A percentile compares a stretch with the other conserved stretches of the same genome.
Conservation (phyloP, 2,329 filamentous ascomycete species). For the Acephala macrosclerotiorum region DNA sequence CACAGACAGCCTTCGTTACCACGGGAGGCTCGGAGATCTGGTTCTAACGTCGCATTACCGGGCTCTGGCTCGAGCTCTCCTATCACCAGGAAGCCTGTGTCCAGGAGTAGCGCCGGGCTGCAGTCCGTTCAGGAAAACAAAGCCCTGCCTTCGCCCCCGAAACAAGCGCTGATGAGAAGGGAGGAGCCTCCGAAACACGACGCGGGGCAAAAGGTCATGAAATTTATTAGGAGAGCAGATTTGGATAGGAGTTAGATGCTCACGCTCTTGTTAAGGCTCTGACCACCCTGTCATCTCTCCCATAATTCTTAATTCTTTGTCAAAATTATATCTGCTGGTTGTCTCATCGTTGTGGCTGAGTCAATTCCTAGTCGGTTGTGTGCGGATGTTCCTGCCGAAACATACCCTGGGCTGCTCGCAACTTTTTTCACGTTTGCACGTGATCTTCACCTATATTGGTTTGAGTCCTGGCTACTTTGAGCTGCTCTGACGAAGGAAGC, state of each 20-base stretch:
- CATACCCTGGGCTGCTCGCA: no score
- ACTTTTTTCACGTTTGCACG: no score
- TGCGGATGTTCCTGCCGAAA: no score
- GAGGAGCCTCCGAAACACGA: constrained; percentile 28
- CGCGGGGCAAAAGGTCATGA: constrained; percentile 31
- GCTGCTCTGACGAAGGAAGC: background rate
- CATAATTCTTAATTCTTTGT: no score
- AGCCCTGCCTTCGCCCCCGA: constrained; percentile 22
- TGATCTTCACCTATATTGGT: no score
- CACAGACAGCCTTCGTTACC: constrained; percentile 37
- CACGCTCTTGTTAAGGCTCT: no score
- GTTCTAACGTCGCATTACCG: constrained; percentile 15
- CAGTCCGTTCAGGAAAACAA: constrained; percentile 28
- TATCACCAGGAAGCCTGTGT: constrained; percentile 18
- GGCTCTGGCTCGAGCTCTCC: constrained; percentile 14
- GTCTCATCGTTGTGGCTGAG: no score
- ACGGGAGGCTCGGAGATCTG: constrained; percentile 28
- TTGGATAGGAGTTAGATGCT: constrained; percentile 36
- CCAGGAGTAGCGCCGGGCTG: constrained; percentile 17
- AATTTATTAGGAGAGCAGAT: constrained; percentile 38
- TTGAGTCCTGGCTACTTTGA: background rate
- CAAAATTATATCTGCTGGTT: no score
- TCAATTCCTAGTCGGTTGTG: no score
- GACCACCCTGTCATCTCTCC: no score
- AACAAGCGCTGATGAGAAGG: constrained; percentile 15